phyloP scores from a whole-genome alignment of 2,329 filamentous ascomycete genomes.

The Alternaria incomplexa region DNA sequence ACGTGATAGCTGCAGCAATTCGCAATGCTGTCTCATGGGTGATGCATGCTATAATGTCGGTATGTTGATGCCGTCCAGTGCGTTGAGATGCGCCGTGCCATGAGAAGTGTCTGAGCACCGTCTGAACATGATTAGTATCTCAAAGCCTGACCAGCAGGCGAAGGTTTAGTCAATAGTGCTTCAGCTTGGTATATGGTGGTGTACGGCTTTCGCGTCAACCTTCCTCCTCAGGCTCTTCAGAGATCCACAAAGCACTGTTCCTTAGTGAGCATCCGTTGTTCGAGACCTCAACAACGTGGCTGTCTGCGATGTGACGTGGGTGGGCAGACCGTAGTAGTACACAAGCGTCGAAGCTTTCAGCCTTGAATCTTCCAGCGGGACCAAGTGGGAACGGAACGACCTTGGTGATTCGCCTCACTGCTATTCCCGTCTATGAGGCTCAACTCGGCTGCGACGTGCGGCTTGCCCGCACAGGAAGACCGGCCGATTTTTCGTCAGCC shows the following conservation, averaged over 20 bases:
- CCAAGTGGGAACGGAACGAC: constrained; percentile 2
- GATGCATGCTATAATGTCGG: not conserved
- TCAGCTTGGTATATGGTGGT: not conserved
- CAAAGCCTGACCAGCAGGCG: not conserved
- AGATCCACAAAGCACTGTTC: not conserved
- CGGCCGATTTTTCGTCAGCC: not conserved
- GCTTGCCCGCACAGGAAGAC: not conserved
- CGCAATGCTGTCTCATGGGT: constrained; percentile 1
- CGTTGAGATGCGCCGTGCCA: not conserved
- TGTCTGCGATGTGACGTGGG: constrained; percentile 25
- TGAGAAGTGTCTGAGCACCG: not conserved
- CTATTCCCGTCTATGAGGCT: constrained; percentile 8
- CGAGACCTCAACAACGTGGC: not conserved
- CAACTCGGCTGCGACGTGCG: not conserved
- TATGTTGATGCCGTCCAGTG: not conserved
- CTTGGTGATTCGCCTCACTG: constrained; percentile 10
- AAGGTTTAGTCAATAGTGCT: not conserved
- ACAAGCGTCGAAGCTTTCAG: constrained; percentile 23
- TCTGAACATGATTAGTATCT: not conserved
- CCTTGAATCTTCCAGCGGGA: constrained; percentile 20
- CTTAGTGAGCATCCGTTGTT: not conserved
- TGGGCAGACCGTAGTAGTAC: constrained; percentile 13
- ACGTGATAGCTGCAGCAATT: not conserved
- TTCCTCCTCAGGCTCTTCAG: not conserved
- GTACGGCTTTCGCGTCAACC: not conserved